phyloP scores from a whole-genome alignment of 2,329 filamentous ascomycete species.

The Graphilbum sp. region DNA sequence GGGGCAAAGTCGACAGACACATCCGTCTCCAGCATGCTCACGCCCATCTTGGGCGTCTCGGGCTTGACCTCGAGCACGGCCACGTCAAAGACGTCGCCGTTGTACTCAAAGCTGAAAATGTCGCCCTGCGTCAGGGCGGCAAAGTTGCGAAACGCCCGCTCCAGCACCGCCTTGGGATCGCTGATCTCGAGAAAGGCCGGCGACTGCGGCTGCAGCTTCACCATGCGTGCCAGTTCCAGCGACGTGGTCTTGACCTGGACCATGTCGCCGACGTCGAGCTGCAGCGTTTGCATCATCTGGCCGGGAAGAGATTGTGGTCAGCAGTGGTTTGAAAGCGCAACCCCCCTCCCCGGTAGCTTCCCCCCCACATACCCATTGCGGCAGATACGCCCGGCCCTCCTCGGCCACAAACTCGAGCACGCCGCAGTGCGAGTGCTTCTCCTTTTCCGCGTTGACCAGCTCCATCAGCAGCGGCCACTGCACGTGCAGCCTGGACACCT shows the following conservation, averaged over 20 bases:
- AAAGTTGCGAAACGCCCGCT: slow-evolving; percentile 93
- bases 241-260: slow-evolving; percentile 92
- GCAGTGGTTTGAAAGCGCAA: too few relatives aligned
- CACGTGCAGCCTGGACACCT: slow-evolving; percentile 87
- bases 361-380: slow-evolving; percentile 60
- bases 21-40: slow-evolving; percentile 93
- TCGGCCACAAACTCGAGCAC: slow-evolving; percentile 96
- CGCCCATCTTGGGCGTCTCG: slow-evolving; percentile 62
- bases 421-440: slow-evolving; percentile 75
- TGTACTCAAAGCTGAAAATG: slow-evolving; percentile 92
- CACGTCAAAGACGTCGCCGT: slow-evolving; percentile 84
- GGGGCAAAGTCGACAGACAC: slow-evolving; percentile 91
- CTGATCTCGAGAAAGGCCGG: slow-evolving; percentile 90
- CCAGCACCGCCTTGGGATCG: slow-evolving; percentile 91
- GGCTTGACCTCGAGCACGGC: slow-evolving; percentile 90
- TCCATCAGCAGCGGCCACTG: slow-evolving; percentile 97
- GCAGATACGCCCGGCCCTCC: slow-evolving; percentile 89
- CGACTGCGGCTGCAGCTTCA: slow-evolving; percentile 93
- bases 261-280: slow-evolving; percentile 81
- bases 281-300: slow-evolving; percentile 85
- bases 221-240: slow-evolving; percentile 73
- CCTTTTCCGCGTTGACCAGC: slow-evolving; percentile 72
- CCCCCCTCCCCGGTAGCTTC: too few relatives aligned
- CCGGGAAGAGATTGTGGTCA: too few relatives aligned
- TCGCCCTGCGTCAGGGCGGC: slow-evolving; percentile 86